These are phyloP conservation scores for Podaxis carcinomalis DNA, from an alignment of 768 basidiomycete species.

Conservation along the genomic window DNA sequence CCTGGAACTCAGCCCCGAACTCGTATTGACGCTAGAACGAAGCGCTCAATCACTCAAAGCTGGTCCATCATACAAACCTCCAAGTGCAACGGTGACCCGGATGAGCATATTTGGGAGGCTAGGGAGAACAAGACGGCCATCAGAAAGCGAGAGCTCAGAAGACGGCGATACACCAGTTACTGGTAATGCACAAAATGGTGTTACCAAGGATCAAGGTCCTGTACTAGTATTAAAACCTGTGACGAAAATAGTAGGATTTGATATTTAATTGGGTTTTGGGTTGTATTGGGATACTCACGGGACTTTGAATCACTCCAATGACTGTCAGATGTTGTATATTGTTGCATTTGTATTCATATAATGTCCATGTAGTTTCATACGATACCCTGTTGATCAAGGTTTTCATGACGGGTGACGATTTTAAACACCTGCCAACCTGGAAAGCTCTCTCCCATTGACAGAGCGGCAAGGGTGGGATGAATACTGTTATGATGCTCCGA, in stretches of 20 bases:
- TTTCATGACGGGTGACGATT: neutral
- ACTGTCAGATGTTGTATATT: neutral
- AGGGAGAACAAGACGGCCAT: constrained; percentile 43
- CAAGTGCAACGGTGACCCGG: constrained; percentile 38
- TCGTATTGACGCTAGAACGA: constrained; percentile 51
- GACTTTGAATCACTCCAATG: neutral
- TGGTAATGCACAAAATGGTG: constrained; percentile 34
- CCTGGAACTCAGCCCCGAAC: constrained; percentile 64
- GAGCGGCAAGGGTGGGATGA: too few species aligned
- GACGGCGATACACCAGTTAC: constrained; percentile 50
- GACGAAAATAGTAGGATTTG: constrained; percentile 59
- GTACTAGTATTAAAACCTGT: constrained; percentile 55
- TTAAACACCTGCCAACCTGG: too few species aligned
- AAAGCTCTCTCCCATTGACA: too few species aligned
- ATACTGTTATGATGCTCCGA: too few species aligned
- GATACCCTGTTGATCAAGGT: neutral
- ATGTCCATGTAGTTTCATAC: neutral
- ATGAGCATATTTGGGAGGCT: constrained; percentile 60
- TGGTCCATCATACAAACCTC: constrained; percentile 31
- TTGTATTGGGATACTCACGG: neutral
- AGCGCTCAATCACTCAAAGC: constrained; percentile 47
- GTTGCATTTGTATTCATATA: neutral
- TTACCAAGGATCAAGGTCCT: constrained; percentile 40
- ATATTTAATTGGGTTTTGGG: constrained; percentile 16
- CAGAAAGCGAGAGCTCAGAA: constrained; percentile 56